These are phyloP conservation scores for Colletotrichum kahawae DNA, from an alignment of 2,329 filamentous ascomycete genomes.

Conservation along the genomic window DNA sequence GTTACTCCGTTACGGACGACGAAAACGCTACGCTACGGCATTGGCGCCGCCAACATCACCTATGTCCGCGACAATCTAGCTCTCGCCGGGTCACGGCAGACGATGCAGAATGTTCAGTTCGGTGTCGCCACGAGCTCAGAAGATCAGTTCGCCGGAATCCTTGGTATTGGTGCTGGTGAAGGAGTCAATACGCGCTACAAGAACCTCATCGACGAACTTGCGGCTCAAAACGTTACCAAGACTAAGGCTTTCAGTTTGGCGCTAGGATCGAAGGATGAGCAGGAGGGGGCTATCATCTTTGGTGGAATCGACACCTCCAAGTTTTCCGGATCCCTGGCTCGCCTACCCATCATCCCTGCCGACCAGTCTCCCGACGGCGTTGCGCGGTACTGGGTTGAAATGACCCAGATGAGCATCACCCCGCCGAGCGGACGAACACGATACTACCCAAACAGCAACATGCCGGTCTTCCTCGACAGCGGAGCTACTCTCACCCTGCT, in stretches of 20 bases:
- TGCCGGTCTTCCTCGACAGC: constrained; percentile 72
- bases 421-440: constrained; percentile 38
- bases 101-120: constrained; percentile 63
- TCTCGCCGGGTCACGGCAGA: constrained; percentile 40
- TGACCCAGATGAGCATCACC: constrained; percentile 49
- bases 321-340: constrained; percentile 63
- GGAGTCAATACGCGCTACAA: constrained; percentile 51
- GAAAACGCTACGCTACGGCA: constrained; percentile 54
- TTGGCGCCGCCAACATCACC: constrained; percentile 54
- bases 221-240: constrained; percentile 56
- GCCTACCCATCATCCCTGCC: constrained; percentile 64
- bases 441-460: constrained; percentile 33
- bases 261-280: constrained; percentile 64
- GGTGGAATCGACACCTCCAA: constrained; percentile 71
- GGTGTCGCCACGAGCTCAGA: constrained; percentile 62
- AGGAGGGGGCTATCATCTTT: constrained; percentile 69
- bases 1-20: constrained; percentile 33
- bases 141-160: constrained; percentile 62
- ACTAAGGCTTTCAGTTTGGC: constrained; percentile 70
- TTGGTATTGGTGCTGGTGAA: constrained; percentile 75
- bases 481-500: constrained; percentile 73
- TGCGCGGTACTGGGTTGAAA: constrained; percentile 56
- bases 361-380: constrained; percentile 59
- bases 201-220: constrained; percentile 58
- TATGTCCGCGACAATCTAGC: constrained; percentile 53